Evolutionary conservation across 768 basidiomycete species (phyloP).

Genomic region (Amanita jacksonii): DNA sequence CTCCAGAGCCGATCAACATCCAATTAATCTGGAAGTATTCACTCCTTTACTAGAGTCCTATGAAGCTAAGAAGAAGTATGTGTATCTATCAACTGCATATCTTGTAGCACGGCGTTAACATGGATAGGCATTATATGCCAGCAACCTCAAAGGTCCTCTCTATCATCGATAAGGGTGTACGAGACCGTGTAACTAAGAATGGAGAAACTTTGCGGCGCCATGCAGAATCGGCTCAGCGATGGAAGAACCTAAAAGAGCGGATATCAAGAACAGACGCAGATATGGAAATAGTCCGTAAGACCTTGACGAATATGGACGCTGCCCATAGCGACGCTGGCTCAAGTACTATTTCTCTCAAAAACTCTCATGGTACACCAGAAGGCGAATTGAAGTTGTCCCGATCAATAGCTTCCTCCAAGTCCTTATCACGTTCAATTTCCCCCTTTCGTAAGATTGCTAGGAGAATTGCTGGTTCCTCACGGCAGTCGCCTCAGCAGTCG

Average conservation of each 20-base stretch:
- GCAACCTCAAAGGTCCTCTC: constrained; percentile 87
- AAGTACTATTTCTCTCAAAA: constrained; percentile 41
- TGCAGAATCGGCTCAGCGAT: constrained; percentile 81
- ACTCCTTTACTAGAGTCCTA: constrained; percentile 63
- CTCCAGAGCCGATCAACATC: constrained; percentile 40
- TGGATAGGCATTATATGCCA: constrained; percentile 93
- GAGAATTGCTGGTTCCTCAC: constrained; percentile 41
- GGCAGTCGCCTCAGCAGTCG: constrained; percentile 43
- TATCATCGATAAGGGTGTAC: constrained; percentile 90
- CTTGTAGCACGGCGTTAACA: neutral
- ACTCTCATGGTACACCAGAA: constrained; percentile 58
- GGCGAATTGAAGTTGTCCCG: constrained; percentile 35
- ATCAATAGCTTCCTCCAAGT: constrained; percentile 37
- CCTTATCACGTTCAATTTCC: constrained; percentile 69
- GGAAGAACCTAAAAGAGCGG: constrained; percentile 71
- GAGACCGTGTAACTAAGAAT: constrained; percentile 91
- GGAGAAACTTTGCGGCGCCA: constrained; percentile 89
- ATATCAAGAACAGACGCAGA: constrained; percentile 75
- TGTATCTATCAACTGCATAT: neutral
- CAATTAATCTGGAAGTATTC: constrained; percentile 53
- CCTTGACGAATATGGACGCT: constrained; percentile 40
- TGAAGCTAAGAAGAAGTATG: constrained; percentile 82
- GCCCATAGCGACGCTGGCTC: constrained; percentile 62
- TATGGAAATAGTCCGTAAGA: constrained; percentile 62
- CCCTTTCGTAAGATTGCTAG: constrained; percentile 73